Evolutionary conservation across 306 rosid species (phyloP).

Genomic region (Leucaena leucocephala): DNA sequence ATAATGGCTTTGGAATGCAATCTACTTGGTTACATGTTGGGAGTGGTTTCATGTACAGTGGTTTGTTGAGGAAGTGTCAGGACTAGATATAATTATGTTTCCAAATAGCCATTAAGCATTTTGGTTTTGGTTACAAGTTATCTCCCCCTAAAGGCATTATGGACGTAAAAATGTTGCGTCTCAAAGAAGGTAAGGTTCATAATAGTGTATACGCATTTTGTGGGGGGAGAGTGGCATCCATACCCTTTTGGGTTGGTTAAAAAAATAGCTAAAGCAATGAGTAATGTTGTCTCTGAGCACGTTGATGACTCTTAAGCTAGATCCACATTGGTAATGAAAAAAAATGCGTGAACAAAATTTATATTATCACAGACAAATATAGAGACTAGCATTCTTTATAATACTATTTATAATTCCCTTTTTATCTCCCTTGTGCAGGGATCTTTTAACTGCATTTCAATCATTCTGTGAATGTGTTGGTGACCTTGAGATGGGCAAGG

Average conservation of each 20-base stretch:
- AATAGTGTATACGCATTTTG: neutral
- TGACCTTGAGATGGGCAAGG: conserved; percentile 99
- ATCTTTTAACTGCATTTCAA: conserved; percentile 90
- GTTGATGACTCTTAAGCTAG: neutral
- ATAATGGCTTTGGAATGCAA: conserved; percentile 4
- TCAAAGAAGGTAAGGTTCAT: neutral
- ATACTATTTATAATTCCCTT: conserved; percentile 18
- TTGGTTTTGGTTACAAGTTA: neutral
- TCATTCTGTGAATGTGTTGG: conserved; percentile 99
- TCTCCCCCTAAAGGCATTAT: neutral
- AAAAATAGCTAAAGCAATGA: neutral
- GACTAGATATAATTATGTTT: neutral
- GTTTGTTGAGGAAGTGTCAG: neutral
- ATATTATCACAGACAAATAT: neutral
- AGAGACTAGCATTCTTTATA: neutral
- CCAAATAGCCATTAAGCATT: neutral
- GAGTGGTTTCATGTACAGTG: neutral
- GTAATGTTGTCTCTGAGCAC: neutral
- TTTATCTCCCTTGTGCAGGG: conserved; percentile 55
- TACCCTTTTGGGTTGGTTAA: neutral
- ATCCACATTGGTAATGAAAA: conserved; percentile 21
- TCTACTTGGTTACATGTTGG: conserved; percentile 16
- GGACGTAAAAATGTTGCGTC: neutral
- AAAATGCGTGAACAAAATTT: conserved; percentile 6
- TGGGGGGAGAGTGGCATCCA: neutral